phyloP scores from a whole-genome alignment of 257 asterid genomes.

The Echium plantagineum region DNA sequence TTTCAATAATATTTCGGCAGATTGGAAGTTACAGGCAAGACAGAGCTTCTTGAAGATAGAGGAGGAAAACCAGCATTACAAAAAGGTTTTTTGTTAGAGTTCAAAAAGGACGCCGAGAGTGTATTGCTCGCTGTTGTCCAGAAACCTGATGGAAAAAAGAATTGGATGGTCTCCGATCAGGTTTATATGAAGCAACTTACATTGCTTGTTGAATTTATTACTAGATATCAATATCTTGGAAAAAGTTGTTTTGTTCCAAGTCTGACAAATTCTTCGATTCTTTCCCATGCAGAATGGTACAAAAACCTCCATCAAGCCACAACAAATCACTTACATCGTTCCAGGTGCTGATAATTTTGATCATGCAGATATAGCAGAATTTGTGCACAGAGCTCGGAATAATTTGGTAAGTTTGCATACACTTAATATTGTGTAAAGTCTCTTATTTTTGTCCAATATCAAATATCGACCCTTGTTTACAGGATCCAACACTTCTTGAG shows the following conservation, averaged over 20 bases:
- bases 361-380: constrained; percentile 56
- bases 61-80: constrained; percentile 39
- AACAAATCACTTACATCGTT: constrained; percentile 80
- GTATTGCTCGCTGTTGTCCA: constrained; percentile 73
- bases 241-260: constrained; percentile 8
- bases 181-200: constrained; percentile 32
- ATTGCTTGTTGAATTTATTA: constrained; percentile 26
- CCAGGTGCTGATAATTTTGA: constrained; percentile 78
- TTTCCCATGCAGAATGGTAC: constrained; percentile 62
- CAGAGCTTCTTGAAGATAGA: constrained; percentile 44
- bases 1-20: neutral
- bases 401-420: constrained; percentile 50
- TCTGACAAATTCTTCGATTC: constrained; percentile 14
- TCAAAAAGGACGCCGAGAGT: constrained; percentile 83
- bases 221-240: constrained; percentile 18
- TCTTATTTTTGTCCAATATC: constrained; percentile 3
- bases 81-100: constrained; percentile 79
- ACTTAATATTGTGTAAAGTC: constrained; percentile 10
- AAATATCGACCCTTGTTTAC: neutral
- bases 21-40: constrained; percentile 25
- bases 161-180: constrained; percentile 96
- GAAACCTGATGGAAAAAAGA: constrained; percentile 94
- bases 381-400: constrained; percentile 63
- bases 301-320: constrained; percentile 76
- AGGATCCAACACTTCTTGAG: constrained; percentile 89